Evolutionary conservation across 2,329 filamentous ascomycete genomes (phyloP), one percentile per base, ranked within the genome.

Genomic region (Aspergillus japonicus): DNA sequence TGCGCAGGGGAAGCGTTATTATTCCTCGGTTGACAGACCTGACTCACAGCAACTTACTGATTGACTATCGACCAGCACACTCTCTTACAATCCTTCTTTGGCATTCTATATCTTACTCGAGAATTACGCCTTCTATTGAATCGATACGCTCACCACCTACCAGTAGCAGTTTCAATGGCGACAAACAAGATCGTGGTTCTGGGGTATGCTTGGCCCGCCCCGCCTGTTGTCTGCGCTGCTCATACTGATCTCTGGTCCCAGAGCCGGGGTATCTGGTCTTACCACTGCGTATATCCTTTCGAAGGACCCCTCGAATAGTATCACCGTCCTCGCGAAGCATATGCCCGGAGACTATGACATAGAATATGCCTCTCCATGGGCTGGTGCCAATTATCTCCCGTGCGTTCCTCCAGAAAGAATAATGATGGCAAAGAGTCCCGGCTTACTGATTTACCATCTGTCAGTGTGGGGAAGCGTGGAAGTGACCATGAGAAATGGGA

Each of bases 281-380:
- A 89, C 87, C 2, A 88, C 86, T 2, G 87, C 87, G 39, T 78
- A 88, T 24, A 75, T 86, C 16, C 77, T 89, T 14, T 87, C 87
- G 12, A 80, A 81, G 60, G 81, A 86, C 66, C 74, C 78, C 5
- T 69, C 76, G 11, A 82, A 87, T 66, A 78, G 80, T 26, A 77
- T 96, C 64, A 92, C 90, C 0, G 81, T 96, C 39, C 80, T 92
- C 33, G 89, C 91, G 5, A 96, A 94, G 71, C 90, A 96, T 73
- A 95, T 96, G 89, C 93, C 93, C 0, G 93, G 93, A 39, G 93
- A 97, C 78, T 95, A 94, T 75, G 90, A 94, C 66, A 89, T 93
- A 66, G 89, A 96, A 80, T 97, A 96, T 74, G 88, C 91, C 0
- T 96, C 91, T 5, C 92, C 91, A 0, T 96, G 91, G 89, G 92